Evolutionary conservation across 148 eudicot genomes (phyloP).

Genomic region (Nyssa sinensis): DNA sequence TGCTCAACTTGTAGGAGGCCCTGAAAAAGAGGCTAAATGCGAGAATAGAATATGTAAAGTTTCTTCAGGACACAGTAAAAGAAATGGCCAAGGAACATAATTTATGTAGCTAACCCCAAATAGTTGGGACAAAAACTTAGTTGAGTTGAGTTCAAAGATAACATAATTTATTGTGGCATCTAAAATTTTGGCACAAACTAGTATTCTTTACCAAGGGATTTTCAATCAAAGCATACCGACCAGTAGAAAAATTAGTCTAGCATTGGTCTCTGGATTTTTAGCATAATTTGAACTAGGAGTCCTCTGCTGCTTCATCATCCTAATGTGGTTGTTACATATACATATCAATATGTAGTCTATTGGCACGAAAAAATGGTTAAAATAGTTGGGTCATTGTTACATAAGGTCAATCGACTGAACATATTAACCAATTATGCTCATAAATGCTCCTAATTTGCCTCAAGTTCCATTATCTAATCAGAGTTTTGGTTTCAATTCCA

Average conservation of each 20-base stretch:
- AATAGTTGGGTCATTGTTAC: not conserved
- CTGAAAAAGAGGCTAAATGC: slow-evolving; percentile 70
- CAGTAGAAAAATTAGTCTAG: not conserved
- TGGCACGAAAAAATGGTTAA: not conserved
- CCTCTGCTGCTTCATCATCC: not conserved
- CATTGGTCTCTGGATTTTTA: not conserved
- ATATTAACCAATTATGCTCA: not conserved
- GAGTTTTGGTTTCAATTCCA: not conserved
- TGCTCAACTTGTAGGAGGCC: slow-evolving; percentile 51
- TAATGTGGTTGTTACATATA: not conserved
- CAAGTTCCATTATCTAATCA: not conserved
- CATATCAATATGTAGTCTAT: not conserved
- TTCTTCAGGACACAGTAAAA: slow-evolving; percentile 81
- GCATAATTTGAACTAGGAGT: not conserved
- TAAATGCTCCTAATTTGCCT: slow-evolving; percentile 4
- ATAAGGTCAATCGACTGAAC: not conserved
- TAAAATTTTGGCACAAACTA: not conserved
- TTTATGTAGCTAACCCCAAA: no score
- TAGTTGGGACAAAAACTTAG: no score
- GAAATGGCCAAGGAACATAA: slow-evolving; percentile 96
- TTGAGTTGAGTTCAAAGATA: no score
- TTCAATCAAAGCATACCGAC: not conserved
- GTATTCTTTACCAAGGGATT: not conserved
- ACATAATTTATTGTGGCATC: not conserved
- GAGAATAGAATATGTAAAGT: slow-evolving; percentile 84